These are phyloP conservation scores for Dovyalis caffra DNA, from an alignment of 345 rosid species.

Conservation along the genomic window DNA sequence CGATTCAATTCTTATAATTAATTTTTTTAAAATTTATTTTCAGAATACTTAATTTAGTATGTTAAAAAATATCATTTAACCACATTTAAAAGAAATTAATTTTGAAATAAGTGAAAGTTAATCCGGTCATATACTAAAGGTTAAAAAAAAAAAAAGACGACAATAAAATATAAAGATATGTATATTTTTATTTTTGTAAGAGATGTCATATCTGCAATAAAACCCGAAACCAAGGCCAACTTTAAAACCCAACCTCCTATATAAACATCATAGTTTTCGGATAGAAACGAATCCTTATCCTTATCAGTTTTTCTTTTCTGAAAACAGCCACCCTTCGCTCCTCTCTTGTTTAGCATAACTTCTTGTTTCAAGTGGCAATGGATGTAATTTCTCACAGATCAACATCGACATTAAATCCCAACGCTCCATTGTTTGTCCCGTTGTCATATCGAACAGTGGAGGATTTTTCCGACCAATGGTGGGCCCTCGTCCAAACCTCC, in stretches of 20 bases:
- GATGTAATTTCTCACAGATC: slow-evolving; percentile 35
- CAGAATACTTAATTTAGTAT: no score
- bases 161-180: no score
- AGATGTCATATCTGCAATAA: background rate
- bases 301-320: background rate
- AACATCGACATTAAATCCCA: slow-evolving; percentile 48
- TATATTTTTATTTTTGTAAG: no score
- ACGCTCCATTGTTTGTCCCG: slow-evolving; percentile 64
- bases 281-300: background rate
- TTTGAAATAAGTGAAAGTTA: no score
- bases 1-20: no score
- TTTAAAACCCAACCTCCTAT: background rate
- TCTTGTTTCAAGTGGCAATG: slow-evolving; percentile 16
- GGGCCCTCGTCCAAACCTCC: slow-evolving; percentile 57
- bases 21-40: no score
- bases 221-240: background rate
- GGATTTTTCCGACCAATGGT: slow-evolving; percentile 77
- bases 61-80: no score
- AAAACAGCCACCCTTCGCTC: background rate
- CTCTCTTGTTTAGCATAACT: background rate
- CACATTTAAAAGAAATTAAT: no score
- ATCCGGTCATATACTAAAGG: no score
- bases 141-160: no score
- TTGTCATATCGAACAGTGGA: slow-evolving; percentile 55
- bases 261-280: background rate